Conservation (phyloP, 208 protist genomes). For the Acanthamoeba quina region DNA sequence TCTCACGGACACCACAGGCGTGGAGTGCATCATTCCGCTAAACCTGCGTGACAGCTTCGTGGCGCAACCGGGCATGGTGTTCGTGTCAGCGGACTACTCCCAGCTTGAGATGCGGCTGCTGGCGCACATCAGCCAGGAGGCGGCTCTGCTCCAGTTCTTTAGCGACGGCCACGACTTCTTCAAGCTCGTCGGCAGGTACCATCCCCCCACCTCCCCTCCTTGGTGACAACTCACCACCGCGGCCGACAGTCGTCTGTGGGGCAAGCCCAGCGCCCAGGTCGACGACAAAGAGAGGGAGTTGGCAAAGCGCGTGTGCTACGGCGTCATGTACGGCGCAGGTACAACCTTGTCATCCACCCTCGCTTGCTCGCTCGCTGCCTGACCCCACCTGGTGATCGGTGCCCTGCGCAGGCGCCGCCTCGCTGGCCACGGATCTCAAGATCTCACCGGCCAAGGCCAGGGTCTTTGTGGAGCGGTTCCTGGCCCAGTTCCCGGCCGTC, state of each 20-base stretch:
- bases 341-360: no score
- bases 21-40: background rate
- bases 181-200: slow-evolving; percentile 62
- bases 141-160: slow-evolving; percentile 24
- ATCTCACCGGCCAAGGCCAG: background rate
- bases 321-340: slow-evolving; percentile 67
- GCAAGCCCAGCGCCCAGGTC: slow-evolving; percentile 12
- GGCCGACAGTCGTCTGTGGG: slow-evolving; percentile 17
- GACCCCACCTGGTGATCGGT: background rate
- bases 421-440: slow-evolving; percentile 66
- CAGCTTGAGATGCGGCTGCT: slow-evolving; percentile 73
- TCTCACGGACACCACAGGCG: background rate
- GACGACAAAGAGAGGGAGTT: slow-evolving; percentile 19
- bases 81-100: slow-evolving; percentile 66
- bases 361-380: no score
- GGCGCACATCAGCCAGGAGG: slow-evolving; percentile 59
- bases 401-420: background rate
- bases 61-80: background rate
- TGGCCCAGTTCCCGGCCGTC: slow-evolving; percentile 44
- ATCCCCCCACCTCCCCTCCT: background rate
- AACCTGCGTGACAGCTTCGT: slow-evolving; percentile 56
- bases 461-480: slow-evolving; percentile 28
- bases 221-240: background rate
- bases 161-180: slow-evolving; percentile 59
- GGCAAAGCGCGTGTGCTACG: slow-evolving; percentile 63